Evolutionary conservation across 1,284 basidiomycete species (phyloP), one percentile per base, ranked within the genome.

Genomic region (Tilletia setariae): DNA sequence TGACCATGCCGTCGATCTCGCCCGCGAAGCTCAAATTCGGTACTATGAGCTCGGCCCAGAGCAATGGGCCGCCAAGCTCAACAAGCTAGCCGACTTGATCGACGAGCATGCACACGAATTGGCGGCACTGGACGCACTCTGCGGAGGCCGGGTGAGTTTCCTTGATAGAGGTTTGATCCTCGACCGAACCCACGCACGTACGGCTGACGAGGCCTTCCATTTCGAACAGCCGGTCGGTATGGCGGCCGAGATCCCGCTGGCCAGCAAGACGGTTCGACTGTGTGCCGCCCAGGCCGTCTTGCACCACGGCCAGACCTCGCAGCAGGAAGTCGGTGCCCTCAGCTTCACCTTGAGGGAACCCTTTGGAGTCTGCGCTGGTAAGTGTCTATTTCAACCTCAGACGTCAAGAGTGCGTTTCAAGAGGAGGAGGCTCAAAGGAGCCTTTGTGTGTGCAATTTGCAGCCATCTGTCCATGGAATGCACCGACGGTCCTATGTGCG

Each of bases 391-490:
- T 49, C 16, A 8, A 11, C 35, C 35, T 40, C 6, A 40, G 11
- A 40, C n/a, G n/a, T n/a, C n/a, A n/a, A n/a, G n/a, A n/a, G n/a
- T n/a, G n/a, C n/a, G n/a, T n/a, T n/a, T n/a, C n/a, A n/a, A n/a
- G n/a, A n/a, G n/a, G n/a, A n/a, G n/a, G n/a, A n/a, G n/a, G n/a
- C n/a, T n/a, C n/a, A n/a, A n/a, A n/a, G n/a, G n/a, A n/a, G n/a
- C n/a, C n/a, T n/a, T n/a, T n/a, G n/a, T n/a, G n/a, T n/a, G n/a
- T n/a, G 21, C 28, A 11, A 3, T 53, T 2, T 25, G 3, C 13
- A 53, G 51, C 51, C 32, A 63, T 63, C 21, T 40, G 32, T 21
- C 61, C 61, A 8, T 63, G 61, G 61, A 63, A 63, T 32, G 32
- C n/a, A 3, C 61, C 61, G 16, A 9, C 40, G 6, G 28, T 35